phyloP scores from a whole-genome alignment of 2,329 filamentous ascomycete species.

The Penicillium sclerotigenum region DNA sequence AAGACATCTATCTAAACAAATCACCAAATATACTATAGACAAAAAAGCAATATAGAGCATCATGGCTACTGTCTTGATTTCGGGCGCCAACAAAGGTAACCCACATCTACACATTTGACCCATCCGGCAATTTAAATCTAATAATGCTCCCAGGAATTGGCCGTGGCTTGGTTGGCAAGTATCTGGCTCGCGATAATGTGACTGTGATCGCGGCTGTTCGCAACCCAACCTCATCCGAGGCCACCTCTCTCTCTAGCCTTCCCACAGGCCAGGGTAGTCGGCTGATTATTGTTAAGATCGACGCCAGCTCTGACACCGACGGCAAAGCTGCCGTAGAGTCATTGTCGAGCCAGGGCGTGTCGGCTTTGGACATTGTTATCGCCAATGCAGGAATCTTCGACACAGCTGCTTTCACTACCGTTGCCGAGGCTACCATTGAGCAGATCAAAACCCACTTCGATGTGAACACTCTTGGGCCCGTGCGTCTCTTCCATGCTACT shows the following conservation, averaged over 20 bases:
- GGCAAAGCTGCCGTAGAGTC: not conserved
- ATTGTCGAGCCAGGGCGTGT: not conserved
- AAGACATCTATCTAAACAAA: not conserved
- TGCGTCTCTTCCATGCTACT: not conserved
- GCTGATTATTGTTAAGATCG: not conserved
- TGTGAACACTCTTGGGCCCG: not conserved
- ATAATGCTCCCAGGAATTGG: not conserved
- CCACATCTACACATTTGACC: not conserved
- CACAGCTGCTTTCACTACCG: not conserved
- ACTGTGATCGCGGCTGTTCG: not conserved
- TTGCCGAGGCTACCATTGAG: not conserved
- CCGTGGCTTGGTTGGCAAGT: not conserved
- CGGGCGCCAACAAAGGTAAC: not conserved
- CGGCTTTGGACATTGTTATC: not conserved
- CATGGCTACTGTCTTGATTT: not conserved
- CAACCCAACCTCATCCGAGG: not conserved
- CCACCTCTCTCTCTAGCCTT: not conserved
- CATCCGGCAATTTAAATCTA: not conserved
- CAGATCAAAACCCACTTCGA: not conserved
- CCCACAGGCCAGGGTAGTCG: not conserved
- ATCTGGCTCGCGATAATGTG: not conserved
- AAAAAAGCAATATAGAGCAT: not conserved
- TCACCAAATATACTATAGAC: not conserved
- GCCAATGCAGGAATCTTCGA: not conserved
- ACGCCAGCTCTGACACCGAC: not conserved